Base-by-base conservation (phyloP, 257 asterid species). In the Nicotiana paniculata region DNA sequence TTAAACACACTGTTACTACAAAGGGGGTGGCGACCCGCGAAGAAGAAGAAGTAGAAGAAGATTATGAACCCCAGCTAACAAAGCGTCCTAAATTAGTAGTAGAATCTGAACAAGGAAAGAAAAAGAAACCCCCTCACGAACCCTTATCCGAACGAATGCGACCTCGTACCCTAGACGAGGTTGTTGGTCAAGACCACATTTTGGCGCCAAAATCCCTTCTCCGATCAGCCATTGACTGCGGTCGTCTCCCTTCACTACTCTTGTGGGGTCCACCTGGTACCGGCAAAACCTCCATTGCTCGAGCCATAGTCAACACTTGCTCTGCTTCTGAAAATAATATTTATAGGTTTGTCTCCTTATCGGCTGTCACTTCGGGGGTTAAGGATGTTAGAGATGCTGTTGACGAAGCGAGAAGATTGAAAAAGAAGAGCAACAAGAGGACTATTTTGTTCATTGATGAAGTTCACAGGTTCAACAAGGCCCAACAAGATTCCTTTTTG, bases 181-280 rank as follows among this genome's bases (percentile, higher is more conserved):
- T 95, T 32, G 89, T 95, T 11, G 98, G 98, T 6, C 98, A 95
- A 86, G 96, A 95, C 72, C 97, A 95, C 68, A 86, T 95, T 32
- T 87, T 95, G 26, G 89, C 87, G 1, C 74, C 66, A 32, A 85
- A 64, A 69, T 92, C 93, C 62, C 90, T 92, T 84, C 91, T 95
- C 75, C 86, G 84, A 28, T 87, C 94, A 2, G 90, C 96, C n/a
- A 83, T 91, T 66, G 76, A 66, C n/a, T 81, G 86, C 70, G 84
- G 90, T 62, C 93, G 95, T 63, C 89, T 95, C 35, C 98, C 97
- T 18, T 93, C 97, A 26, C 39, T 93, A 77, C 61, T 95, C 78
- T 83, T 95, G 0, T 95, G 98, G 97, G 98, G 98, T 7, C 97
- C 98, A 4, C 97, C 97, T 3, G 98, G 97, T 62, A 85, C 96